Conservation (phyloP, 805 yeast genomes). For the Candida maesae region DNA sequence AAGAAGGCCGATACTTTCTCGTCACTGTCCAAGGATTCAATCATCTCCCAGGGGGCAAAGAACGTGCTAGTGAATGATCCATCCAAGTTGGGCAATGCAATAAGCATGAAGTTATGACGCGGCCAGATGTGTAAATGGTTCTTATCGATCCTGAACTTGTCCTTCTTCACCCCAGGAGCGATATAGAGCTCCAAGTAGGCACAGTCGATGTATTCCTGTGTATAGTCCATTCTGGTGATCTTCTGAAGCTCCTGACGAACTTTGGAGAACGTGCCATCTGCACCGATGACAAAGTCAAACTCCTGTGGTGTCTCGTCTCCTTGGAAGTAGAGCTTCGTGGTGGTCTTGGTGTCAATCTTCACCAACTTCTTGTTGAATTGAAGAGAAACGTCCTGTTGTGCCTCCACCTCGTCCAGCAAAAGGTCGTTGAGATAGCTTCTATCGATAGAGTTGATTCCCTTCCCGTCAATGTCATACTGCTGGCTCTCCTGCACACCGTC, state of each 20-base stretch:
- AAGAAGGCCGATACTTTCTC: conserved; percentile 53
- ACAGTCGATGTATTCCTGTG: conserved; percentile 78
- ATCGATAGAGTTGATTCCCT: conserved; percentile 78
- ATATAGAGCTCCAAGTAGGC: conserved; percentile 78
- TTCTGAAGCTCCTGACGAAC: conserved; percentile 68
- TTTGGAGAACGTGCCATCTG: conserved; percentile 82
- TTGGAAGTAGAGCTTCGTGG: conserved; percentile 19
- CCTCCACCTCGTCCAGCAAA: conserved; percentile 60
- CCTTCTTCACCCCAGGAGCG: conserved; percentile 40
- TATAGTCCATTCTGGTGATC: conserved; percentile 59
- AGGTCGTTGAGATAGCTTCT: conserved; percentile 63
- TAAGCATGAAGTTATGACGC: conserved; percentile 77
- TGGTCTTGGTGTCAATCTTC: not conserved
- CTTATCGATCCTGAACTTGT: conserved; percentile 44
- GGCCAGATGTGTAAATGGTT: conserved; percentile 95
- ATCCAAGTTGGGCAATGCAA: conserved; percentile 81
- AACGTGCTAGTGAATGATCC: conserved; percentile 89
- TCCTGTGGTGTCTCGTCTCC: conserved; percentile 17
- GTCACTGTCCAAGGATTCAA: conserved; percentile 47
- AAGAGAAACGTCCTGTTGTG: conserved; percentile 39
- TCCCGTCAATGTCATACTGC: conserved; percentile 71
- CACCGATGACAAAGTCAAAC: conserved; percentile 68
- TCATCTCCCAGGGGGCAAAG: conserved; percentile 73
- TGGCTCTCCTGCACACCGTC: conserved; percentile 65
- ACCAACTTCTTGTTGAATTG: conserved; percentile 56